Evolutionary conservation across 371 early-diverging fungal species (phyloP).

Genomic region (Sporodiniella umbellata): DNA sequence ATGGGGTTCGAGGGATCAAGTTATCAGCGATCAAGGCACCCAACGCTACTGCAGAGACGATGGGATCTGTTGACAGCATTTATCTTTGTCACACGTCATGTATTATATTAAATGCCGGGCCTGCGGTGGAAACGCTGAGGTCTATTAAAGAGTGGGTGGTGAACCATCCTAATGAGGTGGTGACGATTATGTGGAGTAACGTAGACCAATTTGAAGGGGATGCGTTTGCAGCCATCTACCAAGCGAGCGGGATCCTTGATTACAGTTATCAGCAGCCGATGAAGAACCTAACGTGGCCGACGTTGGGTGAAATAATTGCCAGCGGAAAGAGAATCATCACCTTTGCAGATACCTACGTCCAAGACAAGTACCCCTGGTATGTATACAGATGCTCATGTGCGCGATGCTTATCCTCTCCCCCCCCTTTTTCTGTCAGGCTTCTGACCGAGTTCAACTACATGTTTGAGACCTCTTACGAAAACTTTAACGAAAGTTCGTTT

Average conservation of each 20-base stretch:
- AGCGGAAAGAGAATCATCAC: constrained; percentile 67
- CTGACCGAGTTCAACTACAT: constrained; percentile 52
- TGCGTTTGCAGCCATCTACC: constrained; percentile 53
- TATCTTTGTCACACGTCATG: constrained; percentile 71
- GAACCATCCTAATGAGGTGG: constrained; percentile 62
- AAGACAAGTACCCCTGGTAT: constrained; percentile 59
- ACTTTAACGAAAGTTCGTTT: constrained; percentile 36
- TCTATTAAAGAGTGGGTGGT: constrained; percentile 56
- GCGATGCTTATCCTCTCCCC: background rate
- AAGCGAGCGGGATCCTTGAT: constrained; percentile 52
- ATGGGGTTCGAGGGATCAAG: constrained; percentile 72
- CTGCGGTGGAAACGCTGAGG: constrained; percentile 45
- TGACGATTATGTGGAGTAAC: constrained; percentile 75
- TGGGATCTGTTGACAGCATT: constrained; percentile 30
- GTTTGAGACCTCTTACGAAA: constrained; percentile 59
- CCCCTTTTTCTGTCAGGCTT: constrained; percentile 31
- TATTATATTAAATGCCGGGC: constrained; percentile 57
- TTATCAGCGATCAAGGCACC: constrained; percentile 55
- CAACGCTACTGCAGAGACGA: constrained; percentile 15
- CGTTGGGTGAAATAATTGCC: constrained; percentile 58
- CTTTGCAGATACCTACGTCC: constrained; percentile 44
- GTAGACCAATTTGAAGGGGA: constrained; percentile 41
- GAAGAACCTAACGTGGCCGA: constrained; percentile 61
- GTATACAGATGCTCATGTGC: too few relatives aligned
- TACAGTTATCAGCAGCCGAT: constrained; percentile 48